Evolutionary conservation across 1,139 yeast genomes (phyloP).

Genomic region (Maudiozyma humilis): DNA sequence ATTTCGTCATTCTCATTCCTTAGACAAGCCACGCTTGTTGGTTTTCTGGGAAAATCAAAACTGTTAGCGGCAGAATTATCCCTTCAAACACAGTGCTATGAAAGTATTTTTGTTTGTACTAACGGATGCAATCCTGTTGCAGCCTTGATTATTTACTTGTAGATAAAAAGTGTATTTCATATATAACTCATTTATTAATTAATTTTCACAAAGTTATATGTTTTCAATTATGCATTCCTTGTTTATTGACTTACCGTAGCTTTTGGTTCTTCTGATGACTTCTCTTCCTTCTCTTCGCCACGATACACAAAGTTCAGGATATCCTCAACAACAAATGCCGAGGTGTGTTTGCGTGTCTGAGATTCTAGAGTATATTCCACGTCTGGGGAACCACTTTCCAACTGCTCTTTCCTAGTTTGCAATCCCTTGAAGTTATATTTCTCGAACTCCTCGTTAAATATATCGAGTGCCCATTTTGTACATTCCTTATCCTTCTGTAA

Average conservation of each 20-base stretch:
- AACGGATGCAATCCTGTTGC: background rate
- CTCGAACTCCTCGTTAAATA: constrained; percentile 44
- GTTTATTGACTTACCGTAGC: background rate
- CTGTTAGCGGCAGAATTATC: background rate
- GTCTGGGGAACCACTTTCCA: constrained; percentile 13
- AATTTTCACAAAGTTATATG: too few relatives aligned
- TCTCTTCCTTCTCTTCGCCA: constrained; percentile 25
- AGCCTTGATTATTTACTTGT: background rate
- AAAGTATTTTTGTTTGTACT: background rate
- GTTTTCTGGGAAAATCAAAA: background rate
- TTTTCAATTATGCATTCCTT: constrained; percentile 2
- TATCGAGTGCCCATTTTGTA: constrained; percentile 54
- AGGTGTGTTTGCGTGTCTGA: constrained; percentile 21
- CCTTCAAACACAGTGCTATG: too few relatives aligned
- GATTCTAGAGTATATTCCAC: constrained; percentile 6
- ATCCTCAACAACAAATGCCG: constrained; percentile 30
- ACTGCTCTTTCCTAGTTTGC: constrained; percentile 38
- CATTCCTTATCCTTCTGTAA: constrained; percentile 44
- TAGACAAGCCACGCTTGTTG: background rate
- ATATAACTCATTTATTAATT: background rate
- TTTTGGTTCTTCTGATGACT: background rate
- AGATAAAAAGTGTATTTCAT: background rate
- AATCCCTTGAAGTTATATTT: constrained; percentile 56
- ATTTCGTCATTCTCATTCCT: background rate
- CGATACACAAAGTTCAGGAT: constrained; percentile 37